Evolutionary conservation across 768 basidiomycete species (phyloP).

Genomic region (Boletus edulis): DNA sequence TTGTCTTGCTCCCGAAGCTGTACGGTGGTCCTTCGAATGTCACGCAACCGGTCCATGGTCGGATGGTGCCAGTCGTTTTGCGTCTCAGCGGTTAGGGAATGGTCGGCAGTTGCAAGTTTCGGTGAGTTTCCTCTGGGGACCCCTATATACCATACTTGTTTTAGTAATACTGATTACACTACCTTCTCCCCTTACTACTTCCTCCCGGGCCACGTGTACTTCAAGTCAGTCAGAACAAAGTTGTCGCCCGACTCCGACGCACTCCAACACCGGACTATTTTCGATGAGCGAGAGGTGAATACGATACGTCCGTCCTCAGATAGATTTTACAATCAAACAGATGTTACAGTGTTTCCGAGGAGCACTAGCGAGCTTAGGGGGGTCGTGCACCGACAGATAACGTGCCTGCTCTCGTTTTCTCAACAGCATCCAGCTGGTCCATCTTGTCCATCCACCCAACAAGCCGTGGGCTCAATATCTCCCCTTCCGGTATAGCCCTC

Average conservation of each 20-base stretch:
- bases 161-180: too few species aligned
- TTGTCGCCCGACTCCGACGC: too few species aligned
- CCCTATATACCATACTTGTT: too few species aligned
- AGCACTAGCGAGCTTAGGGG: neutral
- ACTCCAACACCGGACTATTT: too few species aligned
- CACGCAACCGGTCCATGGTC: neutral
- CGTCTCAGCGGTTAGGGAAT: neutral
- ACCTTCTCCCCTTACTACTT: too few species aligned
- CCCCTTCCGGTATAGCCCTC: slow-evolving; percentile 25
- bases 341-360: neutral
- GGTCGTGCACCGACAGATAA: slow-evolving; percentile 24
- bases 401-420: slow-evolving; percentile 23
- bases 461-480: slow-evolving; percentile 23
- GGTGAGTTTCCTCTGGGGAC: too few species aligned
- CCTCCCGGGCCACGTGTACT: too few species aligned
- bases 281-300: too few species aligned
- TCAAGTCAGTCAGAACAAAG: too few species aligned
- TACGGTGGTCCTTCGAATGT: neutral
- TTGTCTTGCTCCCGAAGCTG: too few species aligned
- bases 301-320: too few species aligned
- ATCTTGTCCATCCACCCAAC: slow-evolving; percentile 25
- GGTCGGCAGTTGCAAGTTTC: neutral
- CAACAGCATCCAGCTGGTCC: slow-evolving; percentile 24
- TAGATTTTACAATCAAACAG: neutral
- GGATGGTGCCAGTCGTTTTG: neutral